phyloP scores from a whole-genome alignment of 2,329 filamentous ascomycete species.

The Xylariaceae sp. region DNA sequence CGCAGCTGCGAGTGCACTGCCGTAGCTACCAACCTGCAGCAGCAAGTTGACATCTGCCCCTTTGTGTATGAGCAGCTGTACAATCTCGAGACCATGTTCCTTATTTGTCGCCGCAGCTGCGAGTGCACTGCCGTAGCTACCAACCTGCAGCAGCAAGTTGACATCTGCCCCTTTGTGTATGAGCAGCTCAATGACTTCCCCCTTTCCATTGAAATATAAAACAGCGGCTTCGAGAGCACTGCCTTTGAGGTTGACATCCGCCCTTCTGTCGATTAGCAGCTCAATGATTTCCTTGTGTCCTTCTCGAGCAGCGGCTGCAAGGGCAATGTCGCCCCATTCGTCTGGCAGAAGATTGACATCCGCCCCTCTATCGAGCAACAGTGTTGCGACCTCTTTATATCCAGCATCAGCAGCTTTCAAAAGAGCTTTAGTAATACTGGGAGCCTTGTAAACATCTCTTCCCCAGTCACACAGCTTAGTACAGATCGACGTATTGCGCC shows the following conservation, averaged over 20 bases:
- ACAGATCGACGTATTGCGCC: conserved; percentile 3
- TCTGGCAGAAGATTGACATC: neutral
- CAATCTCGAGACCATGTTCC: neutral
- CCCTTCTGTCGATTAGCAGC: conserved; percentile 1
- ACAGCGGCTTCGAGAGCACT: no score
- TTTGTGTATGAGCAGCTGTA: neutral
- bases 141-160: neutral
- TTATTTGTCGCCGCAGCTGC: neutral
- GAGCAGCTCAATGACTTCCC: neutral
- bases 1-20: neutral
- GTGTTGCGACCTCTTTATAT: neutral
- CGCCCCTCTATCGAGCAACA: neutral
- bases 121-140: neutral
- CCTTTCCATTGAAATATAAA: neutral
- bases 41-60: neutral
- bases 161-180: no score
- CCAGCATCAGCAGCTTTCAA: neutral
- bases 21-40: neutral
- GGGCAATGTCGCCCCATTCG: neutral
- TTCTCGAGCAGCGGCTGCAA: neutral
- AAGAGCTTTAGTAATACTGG: conserved; percentile 5
- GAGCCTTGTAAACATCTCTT: neutral
- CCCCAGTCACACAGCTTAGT: conserved; percentile 1
- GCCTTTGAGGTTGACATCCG: neutral
- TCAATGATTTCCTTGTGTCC: neutral